Conservation (phyloP, 441 rosid species). For the Populus trichocarpa region DNA sequence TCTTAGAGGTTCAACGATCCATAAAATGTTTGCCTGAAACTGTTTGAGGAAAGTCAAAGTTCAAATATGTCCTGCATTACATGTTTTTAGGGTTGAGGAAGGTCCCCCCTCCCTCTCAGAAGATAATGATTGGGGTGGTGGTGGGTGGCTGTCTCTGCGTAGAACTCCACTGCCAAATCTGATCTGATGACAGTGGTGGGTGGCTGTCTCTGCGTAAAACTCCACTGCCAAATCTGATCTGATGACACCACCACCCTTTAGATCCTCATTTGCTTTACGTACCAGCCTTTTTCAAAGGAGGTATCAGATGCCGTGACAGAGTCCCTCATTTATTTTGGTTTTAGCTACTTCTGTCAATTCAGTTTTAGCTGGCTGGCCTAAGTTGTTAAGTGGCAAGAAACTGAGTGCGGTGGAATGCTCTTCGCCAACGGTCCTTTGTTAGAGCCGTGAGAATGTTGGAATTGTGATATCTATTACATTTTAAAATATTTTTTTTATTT, state of each 20-base stretch:
- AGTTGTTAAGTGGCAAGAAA: background rate
- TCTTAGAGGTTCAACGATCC: background rate
- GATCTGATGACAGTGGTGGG: too few species aligned
- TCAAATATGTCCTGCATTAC: too few species aligned
- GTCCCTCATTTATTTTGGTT: background rate
- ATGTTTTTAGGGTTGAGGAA: too few species aligned
- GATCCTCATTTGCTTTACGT: background rate
- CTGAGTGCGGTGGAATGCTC: background rate
- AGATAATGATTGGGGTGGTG: too few species aligned
- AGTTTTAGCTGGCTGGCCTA: too few species aligned
- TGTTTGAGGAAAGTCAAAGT: too few species aligned
- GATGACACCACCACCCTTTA: background rate
- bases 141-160: background rate
- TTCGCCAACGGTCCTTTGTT: background rate
- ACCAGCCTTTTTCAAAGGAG: background rate
- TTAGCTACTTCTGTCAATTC: background rate
- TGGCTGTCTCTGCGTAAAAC: background rate
- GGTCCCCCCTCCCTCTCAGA: too few species aligned
- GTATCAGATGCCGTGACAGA: constrained; percentile 3
- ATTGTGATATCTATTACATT: accelerated
- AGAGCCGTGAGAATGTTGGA: too few species aligned
- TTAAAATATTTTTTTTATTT: too few species aligned
- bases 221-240: background rate
- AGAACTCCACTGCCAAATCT: background rate
- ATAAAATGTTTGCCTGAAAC: too few species aligned